phyloP scores from a whole-genome alignment of 2,329 filamentous ascomycete species.

The Claviceps africana region DNA sequence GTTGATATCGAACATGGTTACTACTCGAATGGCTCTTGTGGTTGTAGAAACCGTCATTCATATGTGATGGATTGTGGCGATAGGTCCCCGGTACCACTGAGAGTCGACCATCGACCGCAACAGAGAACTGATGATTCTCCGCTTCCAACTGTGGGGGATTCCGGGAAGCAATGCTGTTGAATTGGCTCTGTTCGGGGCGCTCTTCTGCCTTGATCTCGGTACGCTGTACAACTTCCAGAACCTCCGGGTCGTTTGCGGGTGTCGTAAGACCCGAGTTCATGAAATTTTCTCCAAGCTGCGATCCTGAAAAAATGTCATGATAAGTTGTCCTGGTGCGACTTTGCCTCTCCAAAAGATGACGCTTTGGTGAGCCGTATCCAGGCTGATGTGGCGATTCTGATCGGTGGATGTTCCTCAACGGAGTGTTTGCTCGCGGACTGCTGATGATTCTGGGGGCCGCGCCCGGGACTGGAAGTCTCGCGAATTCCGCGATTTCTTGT shows the following conservation, averaged over 20 bases:
- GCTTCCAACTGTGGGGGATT: not conserved
- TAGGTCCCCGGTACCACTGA: conserved; percentile 17
- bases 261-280: conserved; percentile 26
- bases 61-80: conserved; percentile 13
- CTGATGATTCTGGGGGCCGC: conserved; percentile 8
- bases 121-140: conserved; percentile 3
- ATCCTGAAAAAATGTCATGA: conserved; percentile 22
- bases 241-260: conserved; percentile 18
- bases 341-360: conserved; percentile 2
- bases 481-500: conserved; percentile 19
- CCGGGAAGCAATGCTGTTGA: not conserved
- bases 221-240: conserved; percentile 4
- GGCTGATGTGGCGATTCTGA: conserved; percentile 9
- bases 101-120: conserved; percentile 10
- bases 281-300: conserved; percentile 25
- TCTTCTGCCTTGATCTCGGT: conserved; percentile 5
- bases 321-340: conserved; percentile 2
- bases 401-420: conserved; percentile 10
- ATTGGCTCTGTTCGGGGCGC: not conserved
- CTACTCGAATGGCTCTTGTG: conserved; percentile 9
- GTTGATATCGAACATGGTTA: conserved; percentile 8
- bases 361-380: conserved; percentile 8
- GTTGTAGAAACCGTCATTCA: conserved; percentile 22
- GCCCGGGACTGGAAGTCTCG: conserved; percentile 22
- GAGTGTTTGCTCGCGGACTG: conserved; percentile 2